Evolutionary conservation across 2,329 filamentous ascomycete genomes (phyloP), one percentile per base, ranked within the genome.

Genomic region (Scopulariopsis brevicaulis): DNA sequence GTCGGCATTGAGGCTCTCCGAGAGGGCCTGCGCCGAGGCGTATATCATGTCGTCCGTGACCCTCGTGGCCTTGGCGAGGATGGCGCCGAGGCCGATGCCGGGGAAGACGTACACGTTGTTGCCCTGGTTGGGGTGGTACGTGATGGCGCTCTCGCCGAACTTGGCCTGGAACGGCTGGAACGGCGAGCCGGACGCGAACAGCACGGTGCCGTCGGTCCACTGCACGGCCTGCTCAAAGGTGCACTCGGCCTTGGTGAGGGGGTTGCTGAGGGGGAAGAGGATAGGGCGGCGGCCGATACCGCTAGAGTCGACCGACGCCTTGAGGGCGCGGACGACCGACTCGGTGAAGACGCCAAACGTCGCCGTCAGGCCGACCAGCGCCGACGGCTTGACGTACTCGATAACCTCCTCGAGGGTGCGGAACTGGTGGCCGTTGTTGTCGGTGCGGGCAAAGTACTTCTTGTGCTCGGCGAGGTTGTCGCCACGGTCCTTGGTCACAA

Each of bases 11-110:
- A 99, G 81, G 37, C 87, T 85, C 59, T 84, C 84, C 18, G 90
- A 83, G 22, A 97, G 82, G 4, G 90, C 87, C 48, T 87, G 86
- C 32, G 90, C 94, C 35, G 92, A 93, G 55, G 89, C 91, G 76
- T 97, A 97, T 68, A 99, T 91, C 94, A 99, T 99, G 72, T 87
- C 84, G 70, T 96, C 90, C 5, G 93, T 97, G 64, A 97, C 80
- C 65, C 85, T 85, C 63, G 89, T 85, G 14, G 91, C 83, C 78
- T 96, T 95, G 74, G 87, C 86, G 54, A 97, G 82, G 68, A 97
- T 96, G 63, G 93, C 89, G 61, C 92, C 94, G 34, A 97, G 84
- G 59, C 94, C 94, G 60, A 97, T 88, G 67, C 93, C 94, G 0
- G 94, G 94, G 85, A 99, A 99, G 61, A 99, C 89, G 70, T 96